A percentile compares a stretch with the other conserved stretches of the same genome.
Conservation (phyloP, 768 basidiomycete genomes). For the Naganishia kalamii region DNA sequence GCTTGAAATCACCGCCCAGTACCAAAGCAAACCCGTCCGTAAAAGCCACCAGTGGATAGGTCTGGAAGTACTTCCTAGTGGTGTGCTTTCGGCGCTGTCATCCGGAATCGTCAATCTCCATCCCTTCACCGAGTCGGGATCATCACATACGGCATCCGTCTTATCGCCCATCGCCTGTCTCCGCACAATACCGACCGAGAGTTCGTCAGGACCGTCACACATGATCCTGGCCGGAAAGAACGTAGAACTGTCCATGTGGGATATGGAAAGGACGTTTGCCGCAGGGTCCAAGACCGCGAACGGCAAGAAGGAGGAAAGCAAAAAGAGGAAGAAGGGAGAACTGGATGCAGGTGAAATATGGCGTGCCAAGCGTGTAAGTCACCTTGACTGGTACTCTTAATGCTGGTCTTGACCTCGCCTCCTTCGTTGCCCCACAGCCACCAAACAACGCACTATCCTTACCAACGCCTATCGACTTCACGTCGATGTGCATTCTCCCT, state of each 20-base stretch:
- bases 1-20: slow-evolving; percentile 29
- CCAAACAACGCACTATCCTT: slow-evolving; percentile 38
- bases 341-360: slow-evolving; percentile 39
- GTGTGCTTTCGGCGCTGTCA: slow-evolving; percentile 29
- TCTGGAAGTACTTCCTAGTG: slow-evolving; percentile 29
- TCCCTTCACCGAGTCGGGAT: slow-evolving; percentile 2
- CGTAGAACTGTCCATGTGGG: slow-evolving; percentile 41
- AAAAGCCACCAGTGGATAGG: slow-evolving; percentile 38
- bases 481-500: slow-evolving; percentile 33
- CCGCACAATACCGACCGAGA: slow-evolving; percentile 21
- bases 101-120: slow-evolving; percentile 26
- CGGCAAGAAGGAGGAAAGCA: not conserved
- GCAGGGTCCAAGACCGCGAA: not conserved
- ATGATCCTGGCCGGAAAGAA: slow-evolving; percentile 44
- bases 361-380: slow-evolving; percentile 45
- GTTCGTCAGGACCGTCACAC: slow-evolving; percentile 9
- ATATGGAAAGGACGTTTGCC: slow-evolving; percentile 39
- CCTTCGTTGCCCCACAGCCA: slow-evolving; percentile 27
- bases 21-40: slow-evolving; percentile 25
- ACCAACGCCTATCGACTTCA: slow-evolving; percentile 40
- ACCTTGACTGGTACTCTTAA: not conserved
- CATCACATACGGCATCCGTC: not conserved
- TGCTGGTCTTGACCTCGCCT: not conserved
- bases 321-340: slow-evolving; percentile 40
- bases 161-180: slow-evolving; percentile 25